These are phyloP conservation scores for Candida pseudoglaebosa DNA, from an alignment of 805 yeast species.

Conservation along the genomic window DNA sequence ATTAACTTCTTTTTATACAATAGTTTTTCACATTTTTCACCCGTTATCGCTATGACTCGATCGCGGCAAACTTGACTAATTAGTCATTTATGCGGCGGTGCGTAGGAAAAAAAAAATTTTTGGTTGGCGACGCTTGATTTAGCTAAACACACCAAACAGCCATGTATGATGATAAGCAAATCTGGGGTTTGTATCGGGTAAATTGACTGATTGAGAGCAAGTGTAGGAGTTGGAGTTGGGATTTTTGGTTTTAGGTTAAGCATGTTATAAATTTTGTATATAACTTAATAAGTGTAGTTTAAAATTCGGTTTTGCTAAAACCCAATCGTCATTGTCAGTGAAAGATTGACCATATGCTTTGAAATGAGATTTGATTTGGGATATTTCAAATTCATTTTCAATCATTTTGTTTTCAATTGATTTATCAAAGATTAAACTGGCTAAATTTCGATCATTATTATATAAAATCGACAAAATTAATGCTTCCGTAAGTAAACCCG, in stretches of 20 bases:
- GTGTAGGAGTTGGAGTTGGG: no score
- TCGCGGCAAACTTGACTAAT: conserved; percentile 6
- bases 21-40: conserved; percentile 3
- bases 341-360: conserved; percentile 50
- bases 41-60: conserved; percentile 5
- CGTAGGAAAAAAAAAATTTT: no score
- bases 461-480: conserved; percentile 41
- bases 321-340: conserved; percentile 37
- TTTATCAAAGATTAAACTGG: conserved; percentile 47
- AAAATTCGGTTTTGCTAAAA: conserved; percentile 27
- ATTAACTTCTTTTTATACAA: no score
- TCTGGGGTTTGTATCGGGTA: no score
- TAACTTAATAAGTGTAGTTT: conserved; percentile 18
- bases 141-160: no score
- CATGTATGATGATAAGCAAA: no score
- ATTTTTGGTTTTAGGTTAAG: no score
- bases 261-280: conserved; percentile 9
- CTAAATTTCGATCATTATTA: conserved; percentile 51
- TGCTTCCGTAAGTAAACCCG: conserved; percentile 45
- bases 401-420: conserved; percentile 29
- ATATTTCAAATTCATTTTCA: conserved; percentile 37
- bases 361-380: conserved; percentile 39
- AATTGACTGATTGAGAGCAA: no score
- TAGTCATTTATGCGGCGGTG: conserved; percentile 3
- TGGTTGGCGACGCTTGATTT: no score